Percentiles rank a stretch among this genome's conserved stretches.
Conservation (phyloP, 1,284 basidiomycete genomes). For the Ceratobasidium sp. region DNA sequence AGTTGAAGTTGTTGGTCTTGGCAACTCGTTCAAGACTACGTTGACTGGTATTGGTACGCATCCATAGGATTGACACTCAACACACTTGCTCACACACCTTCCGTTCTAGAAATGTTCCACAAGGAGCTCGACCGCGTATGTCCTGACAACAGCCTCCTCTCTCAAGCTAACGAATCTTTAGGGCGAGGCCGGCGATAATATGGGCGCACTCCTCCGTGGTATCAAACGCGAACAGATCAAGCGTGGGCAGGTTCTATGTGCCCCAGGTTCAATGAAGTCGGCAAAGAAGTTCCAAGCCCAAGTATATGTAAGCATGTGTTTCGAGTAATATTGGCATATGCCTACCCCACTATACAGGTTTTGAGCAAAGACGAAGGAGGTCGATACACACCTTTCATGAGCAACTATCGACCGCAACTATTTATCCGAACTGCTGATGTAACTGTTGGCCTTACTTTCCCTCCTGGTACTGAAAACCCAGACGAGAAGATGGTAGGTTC, state of each 20-base stretch:
- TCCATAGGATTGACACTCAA: constrained; percentile 7
- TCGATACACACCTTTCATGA: constrained; percentile 96
- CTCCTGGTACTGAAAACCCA: constrained; percentile 76
- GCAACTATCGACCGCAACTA: constrained; percentile 95
- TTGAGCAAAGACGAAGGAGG: constrained; percentile 99
- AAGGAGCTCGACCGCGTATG: constrained; percentile 94
- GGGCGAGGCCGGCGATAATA: constrained; percentile 99
- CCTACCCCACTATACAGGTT: constrained; percentile 56
- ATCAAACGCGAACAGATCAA: constrained; percentile 96
- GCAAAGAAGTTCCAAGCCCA: constrained; percentile 94
- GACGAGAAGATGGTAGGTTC: constrained; percentile 77
- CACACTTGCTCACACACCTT: constrained; percentile 33
- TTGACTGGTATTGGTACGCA: constrained; percentile 90
- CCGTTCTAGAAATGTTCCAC: constrained; percentile 92
- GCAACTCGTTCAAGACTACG: constrained; percentile 86
- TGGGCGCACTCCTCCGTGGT: constrained; percentile 97
- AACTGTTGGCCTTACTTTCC: constrained; percentile 86
- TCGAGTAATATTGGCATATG: constrained; percentile 1
- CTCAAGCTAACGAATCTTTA: constrained; percentile 44
- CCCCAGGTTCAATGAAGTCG: constrained; percentile 92
- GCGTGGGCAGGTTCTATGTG: constrained; percentile 91
- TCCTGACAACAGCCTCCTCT: constrained; percentile 9
- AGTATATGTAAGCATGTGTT: constrained; percentile 70
- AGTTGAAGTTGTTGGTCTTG: constrained; percentile 92
- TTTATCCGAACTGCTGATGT: constrained; percentile 97